Percentiles rank a stretch among this genome's conserved stretches.
Conservation (phyloP, 2,329 filamentous ascomycete genomes). For the Fusarium tanahbumbuense region DNA sequence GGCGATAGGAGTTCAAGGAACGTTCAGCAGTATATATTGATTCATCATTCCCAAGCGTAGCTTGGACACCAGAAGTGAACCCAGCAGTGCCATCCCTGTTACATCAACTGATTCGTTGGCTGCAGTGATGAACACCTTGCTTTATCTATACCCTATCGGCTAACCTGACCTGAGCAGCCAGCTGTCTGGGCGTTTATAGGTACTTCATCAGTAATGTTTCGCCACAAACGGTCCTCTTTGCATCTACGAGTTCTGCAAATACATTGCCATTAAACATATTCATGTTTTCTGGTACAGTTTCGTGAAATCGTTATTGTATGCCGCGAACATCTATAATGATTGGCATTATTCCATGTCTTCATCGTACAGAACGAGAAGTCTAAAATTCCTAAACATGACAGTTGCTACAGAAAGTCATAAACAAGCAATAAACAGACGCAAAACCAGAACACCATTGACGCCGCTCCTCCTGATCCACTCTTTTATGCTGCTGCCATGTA, state of each 20-base stretch:
- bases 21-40: constrained; percentile 12
- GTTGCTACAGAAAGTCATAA: neutral
- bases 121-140: neutral
- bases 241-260: neutral
- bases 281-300: neutral
- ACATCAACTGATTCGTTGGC: neutral
- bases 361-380: constrained; percentile 25
- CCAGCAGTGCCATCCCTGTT: neutral
- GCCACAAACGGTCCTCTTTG: neutral
- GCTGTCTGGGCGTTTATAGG: neutral
- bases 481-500: neutral
- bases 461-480: constrained; percentile 28
- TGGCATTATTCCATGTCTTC: constrained; percentile 6
- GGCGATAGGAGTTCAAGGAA: constrained; percentile 17
- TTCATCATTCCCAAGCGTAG: neutral
- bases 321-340: neutral
- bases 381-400: constrained; percentile 13
- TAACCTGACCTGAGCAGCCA: neutral
- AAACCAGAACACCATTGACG: constrained; percentile 39
- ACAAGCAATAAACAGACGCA: neutral
- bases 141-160: too few species aligned
- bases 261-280: neutral
- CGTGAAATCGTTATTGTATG: neutral
- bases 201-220: neutral
- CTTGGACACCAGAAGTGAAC: neutral